Conservation (phyloP, 345 rosid species). For the Brassica nigra region DNA sequence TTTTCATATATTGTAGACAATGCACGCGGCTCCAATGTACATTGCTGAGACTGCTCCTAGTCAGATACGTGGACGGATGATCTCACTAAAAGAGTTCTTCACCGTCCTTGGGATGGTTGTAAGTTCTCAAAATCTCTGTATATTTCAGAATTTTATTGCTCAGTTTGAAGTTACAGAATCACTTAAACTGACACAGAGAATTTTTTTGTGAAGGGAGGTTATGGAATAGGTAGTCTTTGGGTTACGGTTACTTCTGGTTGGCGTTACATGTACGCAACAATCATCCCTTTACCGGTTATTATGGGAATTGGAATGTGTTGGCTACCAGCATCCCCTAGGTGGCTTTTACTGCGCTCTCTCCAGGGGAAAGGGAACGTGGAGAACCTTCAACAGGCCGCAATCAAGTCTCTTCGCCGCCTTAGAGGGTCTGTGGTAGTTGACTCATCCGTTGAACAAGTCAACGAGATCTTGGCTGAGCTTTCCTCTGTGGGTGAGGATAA, state of each 20-base stretch:
- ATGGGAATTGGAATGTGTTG: constrained; percentile 98
- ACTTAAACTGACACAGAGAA: neutral
- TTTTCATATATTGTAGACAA: constrained; percentile 55
- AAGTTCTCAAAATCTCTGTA: constrained; percentile 49
- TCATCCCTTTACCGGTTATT: constrained; percentile 69
- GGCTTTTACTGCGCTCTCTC: constrained; percentile 80
- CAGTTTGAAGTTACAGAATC: neutral
- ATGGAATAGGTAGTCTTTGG: constrained; percentile 85
- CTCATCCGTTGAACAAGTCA: constrained; percentile 65
- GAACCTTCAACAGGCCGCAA: constrained; percentile 12
- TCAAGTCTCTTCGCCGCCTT: constrained; percentile 58
- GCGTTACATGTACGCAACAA: constrained; percentile 94
- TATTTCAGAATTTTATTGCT: neutral
- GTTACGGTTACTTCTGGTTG: constrained; percentile 76
- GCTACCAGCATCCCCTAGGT: constrained; percentile 93
- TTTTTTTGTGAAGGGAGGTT: constrained; percentile 66
- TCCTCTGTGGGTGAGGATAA: constrained; percentile 65
- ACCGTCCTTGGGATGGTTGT: constrained; percentile 99
- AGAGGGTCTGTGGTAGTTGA: constrained; percentile 74
- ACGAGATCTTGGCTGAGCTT: constrained; percentile 78
- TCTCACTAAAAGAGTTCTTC: constrained; percentile 92
- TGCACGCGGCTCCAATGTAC: constrained; percentile 99
- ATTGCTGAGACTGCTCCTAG: constrained; percentile 97
- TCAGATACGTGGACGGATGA: constrained; percentile 84
- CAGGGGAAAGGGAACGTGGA: constrained; percentile 70